Percentiles rank a stretch among this genome's conserved stretches.
Evolutionary conservation across 1,284 basidiomycete species (phyloP).

Genomic region (Moesziomyces sp.): DNA sequence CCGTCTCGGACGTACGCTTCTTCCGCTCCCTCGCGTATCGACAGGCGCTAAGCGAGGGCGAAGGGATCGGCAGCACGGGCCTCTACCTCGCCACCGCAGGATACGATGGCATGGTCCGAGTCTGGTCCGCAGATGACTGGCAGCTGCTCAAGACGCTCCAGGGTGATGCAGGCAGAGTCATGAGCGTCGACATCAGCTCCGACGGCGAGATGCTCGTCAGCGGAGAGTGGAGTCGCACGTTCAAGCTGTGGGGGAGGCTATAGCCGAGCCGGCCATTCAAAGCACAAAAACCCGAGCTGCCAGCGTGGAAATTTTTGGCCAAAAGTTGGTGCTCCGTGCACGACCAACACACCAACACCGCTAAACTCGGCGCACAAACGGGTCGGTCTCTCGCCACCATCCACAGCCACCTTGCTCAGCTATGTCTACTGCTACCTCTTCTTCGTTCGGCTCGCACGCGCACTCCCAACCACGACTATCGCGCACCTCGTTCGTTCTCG

Average conservation of each 20-base stretch:
- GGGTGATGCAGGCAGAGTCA: constrained; percentile 95
- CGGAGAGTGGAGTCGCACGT: constrained; percentile 57
- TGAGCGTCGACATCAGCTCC: constrained; percentile 85
- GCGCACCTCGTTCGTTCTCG: constrained; percentile 88
- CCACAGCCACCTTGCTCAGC: background rate
- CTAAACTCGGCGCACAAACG: constrained; percentile 1
- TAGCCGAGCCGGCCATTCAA: constrained; percentile 1
- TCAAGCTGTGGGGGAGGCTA: constrained; percentile 55
- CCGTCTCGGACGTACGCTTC: constrained; percentile 93
- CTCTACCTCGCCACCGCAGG: constrained; percentile 92
- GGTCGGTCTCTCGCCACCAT: constrained; percentile 14
- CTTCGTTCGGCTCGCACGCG: no score
- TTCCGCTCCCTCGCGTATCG: constrained; percentile 73
- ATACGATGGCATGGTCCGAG: constrained; percentile 92
- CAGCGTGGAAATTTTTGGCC: no score
- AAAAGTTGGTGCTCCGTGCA: no score
- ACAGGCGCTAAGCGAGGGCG: constrained; percentile 2
- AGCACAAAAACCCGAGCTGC: background rate
- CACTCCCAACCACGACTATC: constrained; percentile 13
- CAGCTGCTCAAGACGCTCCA: constrained; percentile 86
- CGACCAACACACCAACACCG: no score
- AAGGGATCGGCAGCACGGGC: constrained; percentile 70
- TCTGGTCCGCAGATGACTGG: constrained; percentile 99
- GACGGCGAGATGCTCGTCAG: constrained; percentile 55
- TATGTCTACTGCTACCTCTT: no score